These are phyloP conservation scores for Apodospora peruviana DNA, from an alignment of 495 filamentous ascomycete species.

Conservation along the genomic window DNA sequence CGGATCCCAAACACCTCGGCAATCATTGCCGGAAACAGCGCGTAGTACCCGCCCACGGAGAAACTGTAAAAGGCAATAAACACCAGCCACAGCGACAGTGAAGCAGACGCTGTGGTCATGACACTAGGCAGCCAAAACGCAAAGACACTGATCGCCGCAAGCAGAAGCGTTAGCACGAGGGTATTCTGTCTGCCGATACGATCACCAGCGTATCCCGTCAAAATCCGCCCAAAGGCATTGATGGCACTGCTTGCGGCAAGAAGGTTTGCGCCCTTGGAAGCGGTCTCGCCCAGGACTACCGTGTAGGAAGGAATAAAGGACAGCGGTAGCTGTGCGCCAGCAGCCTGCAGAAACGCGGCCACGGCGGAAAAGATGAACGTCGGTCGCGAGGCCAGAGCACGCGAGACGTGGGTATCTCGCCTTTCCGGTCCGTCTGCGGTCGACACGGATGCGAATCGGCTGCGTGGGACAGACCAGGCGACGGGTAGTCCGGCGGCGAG, in stretches of 20 bases:
- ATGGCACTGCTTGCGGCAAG: conserved; percentile 51
- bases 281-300: conserved; percentile 33
- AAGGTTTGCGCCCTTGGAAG: conserved; percentile 38
- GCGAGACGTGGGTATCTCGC: conserved; percentile 35
- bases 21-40: conserved; percentile 42
- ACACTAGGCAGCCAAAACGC: conserved; percentile 46
- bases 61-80: conserved; percentile 51
- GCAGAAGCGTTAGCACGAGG: conserved; percentile 42
- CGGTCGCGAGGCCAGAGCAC: conserved; percentile 31
- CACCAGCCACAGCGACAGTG: conserved; percentile 38
- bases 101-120: conserved; percentile 5
- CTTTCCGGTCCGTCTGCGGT: conserved; percentile 13
- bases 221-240: conserved; percentile 47
- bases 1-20: conserved; percentile 55
- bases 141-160: conserved; percentile 42
- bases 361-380: conserved; percentile 37
- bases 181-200: conserved; percentile 49
- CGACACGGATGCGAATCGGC: conserved; percentile 20
- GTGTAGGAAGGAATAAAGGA: conserved; percentile 44
- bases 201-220: conserved; percentile 46
- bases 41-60: conserved; percentile 45
- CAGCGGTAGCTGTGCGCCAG: conserved; percentile 38
- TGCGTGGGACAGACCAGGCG: conserved; percentile 39
- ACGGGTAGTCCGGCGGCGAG: conserved; percentile 40
- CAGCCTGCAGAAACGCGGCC: conserved; percentile 42